Evolutionary conservation across 768 basidiomycete species (phyloP).

Genomic region (Termitomyces sp.): DNA sequence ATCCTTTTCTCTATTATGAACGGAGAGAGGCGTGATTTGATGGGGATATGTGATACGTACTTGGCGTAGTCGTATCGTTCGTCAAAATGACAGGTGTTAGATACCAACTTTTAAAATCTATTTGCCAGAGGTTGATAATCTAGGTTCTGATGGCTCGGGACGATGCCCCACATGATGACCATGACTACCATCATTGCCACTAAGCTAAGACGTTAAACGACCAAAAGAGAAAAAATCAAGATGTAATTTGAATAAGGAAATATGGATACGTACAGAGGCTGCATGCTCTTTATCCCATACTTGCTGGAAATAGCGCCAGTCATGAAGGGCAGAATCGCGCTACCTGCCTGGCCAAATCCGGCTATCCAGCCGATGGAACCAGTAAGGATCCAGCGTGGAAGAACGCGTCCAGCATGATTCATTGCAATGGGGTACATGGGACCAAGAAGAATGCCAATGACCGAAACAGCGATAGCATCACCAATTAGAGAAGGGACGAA

Average conservation of each 20-base stretch:
- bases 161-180: slow-evolving; percentile 53
- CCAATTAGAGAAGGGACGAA: slow-evolving; percentile 63
- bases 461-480: slow-evolving; percentile 58
- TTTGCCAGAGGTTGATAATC: neutral
- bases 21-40: too few relatives aligned
- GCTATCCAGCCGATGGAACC: slow-evolving; percentile 69
- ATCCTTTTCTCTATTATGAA: neutral
- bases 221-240: neutral
- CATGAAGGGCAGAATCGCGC: slow-evolving; percentile 69
- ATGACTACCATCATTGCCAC: slow-evolving; percentile 61
- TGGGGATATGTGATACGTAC: neutral
- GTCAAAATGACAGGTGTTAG: too few relatives aligned
- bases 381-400: slow-evolving; percentile 69
- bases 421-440: slow-evolving; percentile 75
- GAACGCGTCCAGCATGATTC: slow-evolving; percentile 63
- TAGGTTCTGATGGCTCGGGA: slow-evolving; percentile 29
- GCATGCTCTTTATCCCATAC: slow-evolving; percentile 57
- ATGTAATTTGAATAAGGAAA: neutral
- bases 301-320: slow-evolving; percentile 65
- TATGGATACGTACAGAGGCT: slow-evolving; percentile 51
- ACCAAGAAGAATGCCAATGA: slow-evolving; percentile 69
- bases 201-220: slow-evolving; percentile 32
- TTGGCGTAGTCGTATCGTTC: neutral
- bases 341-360: slow-evolving; percentile 68
- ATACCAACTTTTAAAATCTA: neutral